These are phyloP conservation scores for Albizia julibrissin DNA, from an alignment of 306 rosid genomes.

Conservation along the genomic window DNA sequence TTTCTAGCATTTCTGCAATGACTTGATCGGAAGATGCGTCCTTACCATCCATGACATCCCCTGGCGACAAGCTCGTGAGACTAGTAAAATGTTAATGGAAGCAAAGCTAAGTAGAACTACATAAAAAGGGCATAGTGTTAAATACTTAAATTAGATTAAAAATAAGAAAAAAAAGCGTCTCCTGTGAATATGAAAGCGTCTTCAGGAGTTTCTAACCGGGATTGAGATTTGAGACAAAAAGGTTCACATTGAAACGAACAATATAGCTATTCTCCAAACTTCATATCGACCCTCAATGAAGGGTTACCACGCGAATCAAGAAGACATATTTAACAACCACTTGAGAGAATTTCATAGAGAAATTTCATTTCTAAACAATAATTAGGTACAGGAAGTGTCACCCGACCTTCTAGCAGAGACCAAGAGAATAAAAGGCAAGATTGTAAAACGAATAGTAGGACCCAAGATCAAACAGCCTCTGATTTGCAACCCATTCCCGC, in stretches of 20 bases:
- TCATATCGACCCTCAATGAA: not conserved
- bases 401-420: not conserved
- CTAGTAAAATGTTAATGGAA: not conserved
- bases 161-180: not conserved
- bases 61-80: not conserved
- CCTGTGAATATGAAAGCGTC: not conserved
- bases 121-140: not conserved
- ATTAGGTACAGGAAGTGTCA: not conserved
- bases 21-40: constrained; percentile 44
- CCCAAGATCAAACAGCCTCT: not conserved
- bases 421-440: not conserved
- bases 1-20: constrained; percentile 57
- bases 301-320: not conserved
- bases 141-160: not conserved
- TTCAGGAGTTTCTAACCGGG: not conserved
- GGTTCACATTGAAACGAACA: not conserved
- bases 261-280: not conserved
- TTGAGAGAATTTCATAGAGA: not conserved
- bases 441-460: not conserved
- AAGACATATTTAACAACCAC: not conserved
- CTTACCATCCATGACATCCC: constrained; percentile 42
- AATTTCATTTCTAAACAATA: not conserved
- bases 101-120: not conserved
- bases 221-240: not conserved
- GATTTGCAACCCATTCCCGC: not conserved